Base-by-base conservation (phyloP, 139 green algal species). In the Tetradesmus lagerheimii region DNA sequence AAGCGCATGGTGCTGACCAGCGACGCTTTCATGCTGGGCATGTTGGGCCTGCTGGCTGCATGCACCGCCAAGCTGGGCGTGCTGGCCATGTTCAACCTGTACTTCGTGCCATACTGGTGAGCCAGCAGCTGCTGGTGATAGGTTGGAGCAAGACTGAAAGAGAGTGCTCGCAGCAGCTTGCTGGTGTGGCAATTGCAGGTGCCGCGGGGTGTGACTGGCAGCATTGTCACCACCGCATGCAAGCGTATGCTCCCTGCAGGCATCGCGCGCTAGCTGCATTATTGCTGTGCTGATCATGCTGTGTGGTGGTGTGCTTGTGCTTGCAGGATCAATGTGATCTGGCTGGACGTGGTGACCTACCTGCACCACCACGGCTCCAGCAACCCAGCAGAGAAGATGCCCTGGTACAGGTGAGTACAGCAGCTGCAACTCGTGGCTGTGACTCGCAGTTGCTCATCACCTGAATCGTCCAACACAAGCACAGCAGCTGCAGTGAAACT, bases 271-370 rank as follows among this genome's bases (percentile, higher is more conserved):
- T n/a, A n/a, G n/a, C n/a, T n/a, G n/a, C n/a, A n/a, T n/a, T n/a
- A 14, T 62, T 11, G 47, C 47, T 62, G 47, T 62, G 2, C 47
- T 20, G 12, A 62, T 62, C 47, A 62, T 25, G 29, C 71, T 79
- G 37, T 53, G 34, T 29, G 23, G 9, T 82, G 76, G 16, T 82
- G 76, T 41, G n/a, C 29, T 53, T 47, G 16, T 82, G 37, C 87
- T 75, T 92, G 76, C 76, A 82, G 76, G 76, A 91, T 99, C 43
- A 95, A 95, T 89, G 97, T 99, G 39, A 82, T 98, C 67, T 99
- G 97, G 97, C 96, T 99, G 62, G 97, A 99, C 88, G 84, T 97
- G 4, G 97, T 99, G 16, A 99, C 97, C 23, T 99, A 99, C 94
- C 95, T 99, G 91, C 97, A 99, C 93, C 97, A 99, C 92, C 97